Evolutionary conservation across 345 rosid species (phyloP).

Genomic region (Eucalyptus tenuipes): DNA sequence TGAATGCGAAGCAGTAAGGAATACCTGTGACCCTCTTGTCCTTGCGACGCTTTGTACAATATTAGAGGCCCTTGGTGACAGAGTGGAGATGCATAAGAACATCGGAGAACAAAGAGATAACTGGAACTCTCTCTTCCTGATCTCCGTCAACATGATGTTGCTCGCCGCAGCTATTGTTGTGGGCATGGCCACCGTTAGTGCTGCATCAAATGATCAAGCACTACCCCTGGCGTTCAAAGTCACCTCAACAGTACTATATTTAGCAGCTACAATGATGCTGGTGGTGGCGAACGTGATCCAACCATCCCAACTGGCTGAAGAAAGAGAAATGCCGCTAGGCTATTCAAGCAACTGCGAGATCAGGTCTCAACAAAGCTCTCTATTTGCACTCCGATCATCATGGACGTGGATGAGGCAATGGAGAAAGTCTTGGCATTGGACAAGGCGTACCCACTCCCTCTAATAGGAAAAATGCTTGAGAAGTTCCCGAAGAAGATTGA

Average conservation of each 20-base stretch:
- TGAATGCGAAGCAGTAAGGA: not conserved
- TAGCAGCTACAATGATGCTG: constrained; percentile 27
- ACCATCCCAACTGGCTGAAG: constrained; percentile 55
- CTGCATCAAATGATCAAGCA: not conserved
- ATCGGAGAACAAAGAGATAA: constrained; percentile 38
- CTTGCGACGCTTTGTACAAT: not conserved
- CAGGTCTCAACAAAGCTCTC: constrained; percentile 15
- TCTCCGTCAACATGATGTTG: constrained; percentile 29
- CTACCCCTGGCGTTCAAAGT: constrained; percentile 10
- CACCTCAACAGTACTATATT: constrained; percentile 24
- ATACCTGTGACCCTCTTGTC: not conserved
- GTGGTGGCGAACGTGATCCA: constrained; percentile 31
- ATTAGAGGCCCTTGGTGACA: constrained; percentile 33
- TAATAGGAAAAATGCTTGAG: constrained; percentile 33
- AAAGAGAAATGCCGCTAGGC: constrained; percentile 36
- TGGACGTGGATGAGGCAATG: constrained; percentile 24
- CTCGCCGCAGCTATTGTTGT: constrained; percentile 24
- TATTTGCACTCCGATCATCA: constrained; percentile 3
- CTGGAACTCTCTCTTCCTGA: constrained; percentile 40
- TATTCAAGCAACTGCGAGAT: constrained; percentile 32
- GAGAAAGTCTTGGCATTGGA: constrained; percentile 39
- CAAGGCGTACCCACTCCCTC: constrained; percentile 46
- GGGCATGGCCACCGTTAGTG: constrained; percentile 27
- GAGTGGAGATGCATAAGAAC: constrained; percentile 44
- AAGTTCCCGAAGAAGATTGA: constrained; percentile 29